Conservation (phyloP, 2,329 filamentous ascomycete genomes). For the Aspergillus sp. region DNA sequence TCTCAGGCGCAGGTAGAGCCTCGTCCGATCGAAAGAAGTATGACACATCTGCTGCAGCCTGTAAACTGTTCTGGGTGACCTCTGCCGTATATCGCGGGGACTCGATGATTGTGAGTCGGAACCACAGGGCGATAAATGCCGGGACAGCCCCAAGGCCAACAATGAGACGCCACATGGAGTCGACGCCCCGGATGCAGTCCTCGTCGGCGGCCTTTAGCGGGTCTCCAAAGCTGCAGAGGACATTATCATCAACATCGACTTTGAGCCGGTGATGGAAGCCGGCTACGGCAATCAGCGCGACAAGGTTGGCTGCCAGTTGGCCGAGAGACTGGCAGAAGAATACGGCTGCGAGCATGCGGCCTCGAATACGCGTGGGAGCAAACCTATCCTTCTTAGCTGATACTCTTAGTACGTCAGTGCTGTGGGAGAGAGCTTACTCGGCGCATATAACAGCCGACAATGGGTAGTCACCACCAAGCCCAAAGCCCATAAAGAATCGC, state of each 20-base stretch:
- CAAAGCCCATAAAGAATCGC: slow-evolving; percentile 46
- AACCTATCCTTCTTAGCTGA: slow-evolving; percentile 31
- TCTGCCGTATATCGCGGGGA: slow-evolving; percentile 63
- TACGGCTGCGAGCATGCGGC: slow-evolving; percentile 79
- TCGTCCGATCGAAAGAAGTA: slow-evolving; percentile 10
- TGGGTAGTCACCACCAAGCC: slow-evolving; percentile 65
- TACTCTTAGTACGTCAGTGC: no score
- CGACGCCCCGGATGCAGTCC: slow-evolving; percentile 36
- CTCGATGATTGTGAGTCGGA: slow-evolving; percentile 64
- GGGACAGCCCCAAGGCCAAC: slow-evolving; percentile 62
- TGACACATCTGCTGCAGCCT: slow-evolving; percentile 15
- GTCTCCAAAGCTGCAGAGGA: no score
- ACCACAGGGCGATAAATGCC: slow-evolving; percentile 61
- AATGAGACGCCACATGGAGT: slow-evolving; percentile 63
- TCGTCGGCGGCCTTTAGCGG: no score
- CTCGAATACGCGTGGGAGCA: slow-evolving; percentile 48
- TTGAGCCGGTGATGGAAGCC: slow-evolving; percentile 51
- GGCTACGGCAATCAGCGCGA: slow-evolving; percentile 70
- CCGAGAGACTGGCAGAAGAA: slow-evolving; percentile 84
- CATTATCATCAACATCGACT: no score
- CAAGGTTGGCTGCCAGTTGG: slow-evolving; percentile 70
- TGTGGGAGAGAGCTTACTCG: slow-evolving; percentile 37
- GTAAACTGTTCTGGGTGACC: slow-evolving; percentile 36
- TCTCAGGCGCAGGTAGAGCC: background rate
- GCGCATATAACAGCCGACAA: slow-evolving; percentile 65